A percentile compares a stretch with the other conserved stretches of the same genome.
These are phyloP conservation scores for Grosmannia serpens DNA, from an alignment of 2,329 filamentous ascomycete species.

Conservation along the genomic window DNA sequence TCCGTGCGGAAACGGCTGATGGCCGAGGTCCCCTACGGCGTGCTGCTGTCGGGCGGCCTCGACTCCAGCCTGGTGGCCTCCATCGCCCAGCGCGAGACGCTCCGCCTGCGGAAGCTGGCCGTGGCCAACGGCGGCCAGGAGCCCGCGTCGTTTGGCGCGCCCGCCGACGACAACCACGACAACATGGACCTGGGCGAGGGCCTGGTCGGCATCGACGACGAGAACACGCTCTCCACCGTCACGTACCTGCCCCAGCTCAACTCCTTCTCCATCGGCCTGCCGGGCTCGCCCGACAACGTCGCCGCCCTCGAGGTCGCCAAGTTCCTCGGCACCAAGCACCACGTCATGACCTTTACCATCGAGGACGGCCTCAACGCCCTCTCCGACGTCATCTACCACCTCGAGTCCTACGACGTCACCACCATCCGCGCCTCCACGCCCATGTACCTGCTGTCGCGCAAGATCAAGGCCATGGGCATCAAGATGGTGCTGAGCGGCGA, in stretches of 20 bases:
- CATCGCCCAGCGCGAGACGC: constrained; percentile 87
- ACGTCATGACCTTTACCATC: constrained; percentile 96
- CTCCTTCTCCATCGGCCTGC: constrained; percentile 96
- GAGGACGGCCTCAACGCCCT: constrained; percentile 95
- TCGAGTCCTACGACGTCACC: constrained; percentile 96
- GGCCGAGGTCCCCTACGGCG: constrained; percentile 97
- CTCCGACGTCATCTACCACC: constrained; percentile 94
- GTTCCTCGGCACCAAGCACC: constrained; percentile 95
- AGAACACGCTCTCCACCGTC: constrained; percentile 78
- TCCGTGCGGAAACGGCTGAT: constrained; percentile 93
- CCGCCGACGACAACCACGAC: constrained; percentile 24
- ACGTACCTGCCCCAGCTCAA: constrained; percentile 91
- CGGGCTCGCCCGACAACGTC: constrained; percentile 81
- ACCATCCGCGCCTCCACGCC: constrained; percentile 97
- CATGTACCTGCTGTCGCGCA: constrained; percentile 94
- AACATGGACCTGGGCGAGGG: constrained; percentile 53
- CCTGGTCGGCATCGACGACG: constrained; percentile 88
- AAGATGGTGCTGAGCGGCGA: constrained; percentile 99
- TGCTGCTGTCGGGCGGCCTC: constrained; percentile 85
- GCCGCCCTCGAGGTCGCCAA: constrained; percentile 88
- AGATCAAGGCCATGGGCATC: constrained; percentile 98
- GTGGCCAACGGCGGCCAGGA: constrained; percentile 33
- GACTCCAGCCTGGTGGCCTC: constrained; percentile 92
- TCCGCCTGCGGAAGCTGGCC: constrained; percentile 59
- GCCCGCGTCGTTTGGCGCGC: constrained; percentile 32